Evolutionary conservation across 805 yeast genomes (phyloP), one percentile per base, ranked within the genome.

Genomic region (Metschnikowia hibisci): DNA sequence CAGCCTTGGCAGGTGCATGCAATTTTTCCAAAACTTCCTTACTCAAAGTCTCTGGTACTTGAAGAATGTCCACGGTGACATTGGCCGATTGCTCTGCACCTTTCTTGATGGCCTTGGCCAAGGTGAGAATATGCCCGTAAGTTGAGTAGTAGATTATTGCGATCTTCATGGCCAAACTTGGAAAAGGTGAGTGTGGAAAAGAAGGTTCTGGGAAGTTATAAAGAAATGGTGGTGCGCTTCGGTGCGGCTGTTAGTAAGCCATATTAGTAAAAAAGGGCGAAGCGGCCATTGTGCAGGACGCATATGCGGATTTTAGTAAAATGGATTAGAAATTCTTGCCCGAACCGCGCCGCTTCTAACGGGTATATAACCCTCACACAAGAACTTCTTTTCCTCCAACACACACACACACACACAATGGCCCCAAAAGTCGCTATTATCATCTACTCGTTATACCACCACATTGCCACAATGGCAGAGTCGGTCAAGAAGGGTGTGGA

Each of bases 371-470:
- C 3, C 15, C 37, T 2, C 23, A 8, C 15, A 4, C 8, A 20
- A 20, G 23, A n/a, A 8, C 22, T 14, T 14, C 10, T 5, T 35
- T n/a, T 9, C 23, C 8, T 14, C 22, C 8, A 9, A 4, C 30
- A 25, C 26, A 25, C 14, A n/a, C 30, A 26, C 10, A 27, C 8
- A 15, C 20, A 11, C 43, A 43, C 41, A 52, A 52, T 52, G 56
- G 56, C 56, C 16, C 56, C 56, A 6, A 82, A 80, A 66, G 73
- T 82, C 43, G 90, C 88, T 37, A 82, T 88, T 52, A 74, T 88
- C 63, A 79, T 82, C 62, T 88, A 88, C 76, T 82, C 96, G 30
- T 63, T 83, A 53, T 87, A 85, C 71, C 89, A 89, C 48, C 96
- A 88, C 67, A 68, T 84, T 53, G 80, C 81, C 51, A 66, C 71